Evolutionary conservation across 2,329 filamentous ascomycete species (phyloP).

Genomic region (Calonectria crousiana): DNA sequence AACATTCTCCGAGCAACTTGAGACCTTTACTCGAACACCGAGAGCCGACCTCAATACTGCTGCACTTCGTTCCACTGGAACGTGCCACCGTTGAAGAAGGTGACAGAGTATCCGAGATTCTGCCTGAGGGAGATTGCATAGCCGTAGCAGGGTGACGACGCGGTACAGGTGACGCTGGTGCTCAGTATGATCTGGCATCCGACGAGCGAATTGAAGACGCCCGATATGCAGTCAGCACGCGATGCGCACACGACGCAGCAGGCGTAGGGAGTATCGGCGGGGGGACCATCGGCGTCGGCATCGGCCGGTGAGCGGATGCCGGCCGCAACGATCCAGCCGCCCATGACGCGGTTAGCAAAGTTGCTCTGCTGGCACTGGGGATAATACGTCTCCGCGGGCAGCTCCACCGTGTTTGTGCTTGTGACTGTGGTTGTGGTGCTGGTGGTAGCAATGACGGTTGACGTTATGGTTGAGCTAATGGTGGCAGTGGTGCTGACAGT

Average conservation of each 20-base stretch:
- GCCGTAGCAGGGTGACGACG: not conserved
- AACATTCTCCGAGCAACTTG: too few species aligned
- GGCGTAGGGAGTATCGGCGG: not conserved
- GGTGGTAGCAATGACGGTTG: not conserved
- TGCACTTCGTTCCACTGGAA: not conserved
- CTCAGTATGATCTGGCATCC: not conserved
- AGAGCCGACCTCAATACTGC: not conserved
- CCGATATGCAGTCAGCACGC: not conserved
- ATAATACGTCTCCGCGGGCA: not conserved
- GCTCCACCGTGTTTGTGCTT: not conserved
- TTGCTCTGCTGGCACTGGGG: not conserved
- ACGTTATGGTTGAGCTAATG: not conserved
- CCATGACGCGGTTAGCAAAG: not conserved
- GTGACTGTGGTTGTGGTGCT: not conserved
- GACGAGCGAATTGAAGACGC: not conserved
- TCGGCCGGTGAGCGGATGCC: not conserved
- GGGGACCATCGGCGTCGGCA: not conserved
- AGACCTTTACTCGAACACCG: too few species aligned
- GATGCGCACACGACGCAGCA: not conserved
- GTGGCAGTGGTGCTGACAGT: not conserved
- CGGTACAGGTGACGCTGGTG: not conserved
- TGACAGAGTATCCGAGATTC: not conserved
- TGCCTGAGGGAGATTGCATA: not conserved
- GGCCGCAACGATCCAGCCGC: not conserved
- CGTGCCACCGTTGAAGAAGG: not conserved